These are phyloP conservation scores for Gryganskiella cystojenkinii DNA, from an alignment of 192 early-diverging fungal genomes.

Conservation along the genomic window DNA sequence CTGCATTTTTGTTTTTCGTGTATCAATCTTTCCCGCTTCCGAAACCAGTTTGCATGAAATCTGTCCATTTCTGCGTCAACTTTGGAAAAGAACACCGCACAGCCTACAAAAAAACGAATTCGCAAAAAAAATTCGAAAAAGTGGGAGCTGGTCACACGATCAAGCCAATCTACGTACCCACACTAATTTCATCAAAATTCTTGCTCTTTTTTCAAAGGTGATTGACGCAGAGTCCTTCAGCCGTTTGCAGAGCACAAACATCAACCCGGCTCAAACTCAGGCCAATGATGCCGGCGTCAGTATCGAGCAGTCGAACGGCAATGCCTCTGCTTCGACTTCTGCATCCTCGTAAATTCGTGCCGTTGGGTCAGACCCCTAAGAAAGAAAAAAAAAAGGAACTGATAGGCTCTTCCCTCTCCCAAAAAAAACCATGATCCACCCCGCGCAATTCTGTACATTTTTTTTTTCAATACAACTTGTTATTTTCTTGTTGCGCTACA, in stretches of 20 bases:
- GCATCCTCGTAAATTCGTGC: too few relatives aligned
- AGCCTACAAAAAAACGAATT: neutral
- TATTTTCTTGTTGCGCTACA: too few relatives aligned
- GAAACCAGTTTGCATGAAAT: too few relatives aligned
- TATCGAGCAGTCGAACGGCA: neutral
- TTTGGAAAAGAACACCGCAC: neutral
- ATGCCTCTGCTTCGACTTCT: neutral
- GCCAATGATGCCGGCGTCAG: neutral
- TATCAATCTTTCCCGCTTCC: too few relatives aligned
- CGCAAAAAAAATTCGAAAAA: neutral
- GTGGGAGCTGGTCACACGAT: neutral
- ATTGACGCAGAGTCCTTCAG: conserved; percentile 41
- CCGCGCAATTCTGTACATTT: too few relatives aligned
- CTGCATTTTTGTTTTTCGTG: conserved; percentile 6
- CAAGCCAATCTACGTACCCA: neutral
- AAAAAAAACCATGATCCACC: too few relatives aligned
- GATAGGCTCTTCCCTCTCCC: too few relatives aligned
- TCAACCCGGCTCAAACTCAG: neutral
- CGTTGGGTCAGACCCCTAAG: too few relatives aligned
- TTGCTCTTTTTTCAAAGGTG: conserved; percentile 8
- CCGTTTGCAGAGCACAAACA: conserved; percentile 18
- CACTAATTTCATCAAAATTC: too few relatives aligned
- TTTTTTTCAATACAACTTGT: too few relatives aligned
- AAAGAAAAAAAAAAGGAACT: too few relatives aligned
- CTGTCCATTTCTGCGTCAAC: too few relatives aligned